Evolutionary conservation across 2,329 filamentous ascomycete genomes (phyloP).

Genomic region (Phyllosticta paracitricarpa): DNA sequence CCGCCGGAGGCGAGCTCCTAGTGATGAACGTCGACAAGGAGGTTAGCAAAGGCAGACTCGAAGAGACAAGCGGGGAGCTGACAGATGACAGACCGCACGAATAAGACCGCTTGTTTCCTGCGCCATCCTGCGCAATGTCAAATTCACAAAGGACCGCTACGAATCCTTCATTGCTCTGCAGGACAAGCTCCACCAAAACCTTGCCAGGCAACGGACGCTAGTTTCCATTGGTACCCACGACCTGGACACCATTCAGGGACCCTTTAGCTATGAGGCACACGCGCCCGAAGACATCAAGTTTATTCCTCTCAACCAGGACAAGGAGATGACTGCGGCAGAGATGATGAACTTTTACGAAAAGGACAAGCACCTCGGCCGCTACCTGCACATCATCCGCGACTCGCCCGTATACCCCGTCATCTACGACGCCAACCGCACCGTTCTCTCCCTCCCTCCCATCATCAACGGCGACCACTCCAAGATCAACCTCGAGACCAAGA

Average conservation of each 20-base stretch:
- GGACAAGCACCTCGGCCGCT: slow-evolving; percentile 84
- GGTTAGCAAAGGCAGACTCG: slow-evolving; percentile 27
- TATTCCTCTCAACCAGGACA: slow-evolving; percentile 78
- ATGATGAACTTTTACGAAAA: slow-evolving; percentile 91
- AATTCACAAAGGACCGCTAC: slow-evolving; percentile 11
- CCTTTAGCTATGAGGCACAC: slow-evolving; percentile 92
- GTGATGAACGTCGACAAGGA: slow-evolving; percentile 69
- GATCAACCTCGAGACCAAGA: slow-evolving; percentile 81
- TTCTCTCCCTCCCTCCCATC: slow-evolving; percentile 92
- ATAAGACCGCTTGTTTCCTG: slow-evolving; percentile 84
- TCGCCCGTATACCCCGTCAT: slow-evolving; percentile 93
- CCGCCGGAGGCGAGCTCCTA: slow-evolving; percentile 63
- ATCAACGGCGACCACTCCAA: slow-evolving; percentile 98
- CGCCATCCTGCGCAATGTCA: slow-evolving; percentile 53
- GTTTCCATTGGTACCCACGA: slow-evolving; percentile 98
- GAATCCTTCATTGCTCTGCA: slow-evolving; percentile 46
- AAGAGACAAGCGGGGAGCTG: slow-evolving; percentile 9
- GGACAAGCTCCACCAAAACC: slow-evolving; percentile 95
- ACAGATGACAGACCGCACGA: slow-evolving; percentile 50
- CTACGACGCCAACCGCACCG: slow-evolving; percentile 74
- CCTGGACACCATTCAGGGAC: slow-evolving; percentile 82
- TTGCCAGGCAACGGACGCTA: slow-evolving; percentile 83
- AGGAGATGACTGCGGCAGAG: slow-evolving; percentile 77
- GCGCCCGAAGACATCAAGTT: slow-evolving; percentile 90
- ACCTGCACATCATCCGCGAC: slow-evolving; percentile 88